A percentile compares a stretch with the other conserved stretches of the same genome.
Evolutionary conservation across 306 rosid genomes (phyloP).

Genomic region (Vigna unguiculata): DNA sequence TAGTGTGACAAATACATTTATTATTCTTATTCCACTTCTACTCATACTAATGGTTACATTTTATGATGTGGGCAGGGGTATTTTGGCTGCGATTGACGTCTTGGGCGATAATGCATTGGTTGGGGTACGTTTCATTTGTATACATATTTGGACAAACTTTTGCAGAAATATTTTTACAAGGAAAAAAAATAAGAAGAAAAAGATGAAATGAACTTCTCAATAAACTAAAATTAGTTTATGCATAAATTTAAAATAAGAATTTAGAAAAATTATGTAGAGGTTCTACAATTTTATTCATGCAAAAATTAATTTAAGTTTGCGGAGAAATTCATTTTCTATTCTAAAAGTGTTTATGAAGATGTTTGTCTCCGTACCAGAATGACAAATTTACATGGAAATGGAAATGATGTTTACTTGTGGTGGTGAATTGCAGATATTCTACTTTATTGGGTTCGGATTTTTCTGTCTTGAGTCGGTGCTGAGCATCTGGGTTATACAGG

Average conservation of each 20-base stretch:
- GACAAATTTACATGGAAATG: conserved; percentile 6
- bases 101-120: conserved; percentile 54
- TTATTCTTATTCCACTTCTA: background rate
- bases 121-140: conserved; percentile 64
- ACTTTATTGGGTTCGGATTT: conserved; percentile 81
- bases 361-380: background rate
- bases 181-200: too few species aligned
- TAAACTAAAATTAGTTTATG: too few species aligned
- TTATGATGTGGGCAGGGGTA: conserved; percentile 73
- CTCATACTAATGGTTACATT: conserved; percentile 48
- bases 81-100: conserved; percentile 78
- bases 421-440: conserved; percentile 71
- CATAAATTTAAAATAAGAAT: too few species aligned
- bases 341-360: too few species aligned
- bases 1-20: background rate
- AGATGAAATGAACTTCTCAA: too few species aligned
- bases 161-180: too few species aligned
- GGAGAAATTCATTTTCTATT: too few species aligned
- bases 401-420: conserved; percentile 42
- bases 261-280: too few species aligned
- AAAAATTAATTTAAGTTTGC: too few species aligned
- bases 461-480: conserved; percentile 77
- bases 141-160: background rate
- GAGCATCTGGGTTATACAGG: conserved; percentile 99
- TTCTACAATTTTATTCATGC: too few species aligned